A percentile compares a stretch with the other conserved stretches of the same genome.
Conservation (phyloP, 805 yeast species). For the Ogataea corticis region DNA sequence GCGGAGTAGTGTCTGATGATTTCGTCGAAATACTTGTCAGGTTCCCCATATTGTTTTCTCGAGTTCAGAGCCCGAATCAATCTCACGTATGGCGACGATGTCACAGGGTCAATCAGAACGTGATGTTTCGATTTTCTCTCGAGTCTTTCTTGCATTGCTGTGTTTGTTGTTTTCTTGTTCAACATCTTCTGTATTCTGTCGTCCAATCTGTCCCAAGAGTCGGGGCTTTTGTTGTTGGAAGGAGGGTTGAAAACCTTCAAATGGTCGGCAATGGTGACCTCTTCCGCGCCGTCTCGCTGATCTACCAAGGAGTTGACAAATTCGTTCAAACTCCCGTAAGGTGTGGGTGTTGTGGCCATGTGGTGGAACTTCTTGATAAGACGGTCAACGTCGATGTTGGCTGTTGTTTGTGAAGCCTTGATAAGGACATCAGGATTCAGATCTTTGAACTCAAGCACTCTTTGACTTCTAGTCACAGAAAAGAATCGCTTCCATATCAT, state of each 20-base stretch:
- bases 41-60: background rate
- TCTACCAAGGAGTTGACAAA: background rate
- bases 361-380: background rate
- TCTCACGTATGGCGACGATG: slow-evolving; percentile 3
- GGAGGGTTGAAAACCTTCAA: background rate
- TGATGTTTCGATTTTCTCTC: slow-evolving; percentile 7
- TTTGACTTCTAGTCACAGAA: background rate
- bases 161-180: background rate
- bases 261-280: background rate
- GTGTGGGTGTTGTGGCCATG: background rate
- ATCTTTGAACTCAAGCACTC: background rate
- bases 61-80: slow-evolving; percentile 3
- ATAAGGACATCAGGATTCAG: background rate
- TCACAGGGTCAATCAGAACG: slow-evolving; percentile 8
- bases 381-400: background rate
- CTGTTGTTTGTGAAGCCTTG: background rate
- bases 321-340: background rate
- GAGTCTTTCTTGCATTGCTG: background rate
- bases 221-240: background rate
- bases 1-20: slow-evolving; percentile 5
- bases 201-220: background rate
- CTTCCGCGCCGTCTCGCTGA: background rate
- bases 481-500: background rate
- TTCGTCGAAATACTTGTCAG: background rate
- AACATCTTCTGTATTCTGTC: background rate